Conservation (phyloP, 2,329 filamentous ascomycete species). For the Ceratocystis albifundus region DNA sequence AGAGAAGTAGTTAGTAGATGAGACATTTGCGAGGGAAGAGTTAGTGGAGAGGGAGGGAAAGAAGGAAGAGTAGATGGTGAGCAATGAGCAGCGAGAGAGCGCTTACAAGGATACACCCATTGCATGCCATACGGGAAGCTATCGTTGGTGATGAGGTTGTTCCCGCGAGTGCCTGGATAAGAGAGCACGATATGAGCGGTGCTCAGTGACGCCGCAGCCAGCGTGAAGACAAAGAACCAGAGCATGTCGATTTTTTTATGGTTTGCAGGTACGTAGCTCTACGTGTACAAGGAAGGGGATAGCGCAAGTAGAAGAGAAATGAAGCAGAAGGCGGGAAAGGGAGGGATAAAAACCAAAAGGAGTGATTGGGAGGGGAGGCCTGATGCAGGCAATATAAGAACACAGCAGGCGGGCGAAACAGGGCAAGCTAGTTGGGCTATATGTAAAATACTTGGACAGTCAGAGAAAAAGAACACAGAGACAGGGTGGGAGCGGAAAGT, state of each 20-base stretch:
- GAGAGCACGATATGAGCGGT: constrained; percentile 71
- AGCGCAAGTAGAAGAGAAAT: too few relatives aligned
- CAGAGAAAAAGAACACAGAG: not conserved
- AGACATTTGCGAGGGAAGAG: constrained; percentile 21
- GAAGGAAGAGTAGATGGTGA: not conserved
- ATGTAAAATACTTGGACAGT: too few relatives aligned
- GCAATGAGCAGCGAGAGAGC: too few relatives aligned
- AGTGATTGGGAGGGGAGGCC: not conserved
- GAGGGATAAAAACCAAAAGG: not conserved
- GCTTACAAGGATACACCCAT: constrained; percentile 87
- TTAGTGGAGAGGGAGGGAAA: constrained; percentile 1
- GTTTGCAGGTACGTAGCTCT: constrained; percentile 1
- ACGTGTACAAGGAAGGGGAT: too few relatives aligned
- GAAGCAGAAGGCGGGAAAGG: too few relatives aligned
- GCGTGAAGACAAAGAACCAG: constrained; percentile 35
- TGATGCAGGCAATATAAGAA: not conserved
- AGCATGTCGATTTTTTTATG: constrained; percentile 32
- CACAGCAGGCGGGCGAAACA: not conserved
- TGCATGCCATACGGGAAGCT: constrained; percentile 83
- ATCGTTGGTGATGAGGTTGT: constrained; percentile 70
- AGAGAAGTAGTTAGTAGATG: constrained; percentile 3
- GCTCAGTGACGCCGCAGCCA: constrained; percentile 40
- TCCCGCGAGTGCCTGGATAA: constrained; percentile 77
- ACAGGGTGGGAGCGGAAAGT: not conserved
- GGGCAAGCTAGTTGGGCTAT: too few relatives aligned